Conservation (phyloP, 2,329 filamentous ascomycete genomes). For the Alternaria incomplexa region DNA sequence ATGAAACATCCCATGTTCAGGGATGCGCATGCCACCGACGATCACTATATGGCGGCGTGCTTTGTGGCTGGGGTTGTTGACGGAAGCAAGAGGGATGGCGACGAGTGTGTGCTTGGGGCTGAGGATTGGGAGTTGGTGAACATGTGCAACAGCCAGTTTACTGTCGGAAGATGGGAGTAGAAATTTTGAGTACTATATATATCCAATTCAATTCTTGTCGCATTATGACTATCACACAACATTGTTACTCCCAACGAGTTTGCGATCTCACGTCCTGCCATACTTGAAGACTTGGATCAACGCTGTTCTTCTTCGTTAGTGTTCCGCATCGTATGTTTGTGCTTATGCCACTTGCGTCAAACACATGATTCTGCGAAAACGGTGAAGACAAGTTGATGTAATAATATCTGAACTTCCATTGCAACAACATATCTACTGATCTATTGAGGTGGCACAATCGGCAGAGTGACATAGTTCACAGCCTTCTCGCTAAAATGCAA, state of each 20-base stretch:
- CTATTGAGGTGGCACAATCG: slow-evolving; percentile 57
- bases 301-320: neutral
- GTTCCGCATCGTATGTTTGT: neutral
- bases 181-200: neutral
- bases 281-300: neutral
- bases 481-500: slow-evolving; percentile 59
- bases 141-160: slow-evolving; percentile 46
- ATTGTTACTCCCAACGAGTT: neutral
- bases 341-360: neutral
- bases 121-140: slow-evolving; percentile 45
- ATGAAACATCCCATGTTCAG: slow-evolving; percentile 72
- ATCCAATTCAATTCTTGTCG: neutral
- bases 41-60: slow-evolving; percentile 71
- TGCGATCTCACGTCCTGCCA: neutral
- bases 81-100: slow-evolving; percentile 24
- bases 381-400: neutral
- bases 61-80: slow-evolving; percentile 64
- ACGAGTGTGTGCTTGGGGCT: slow-evolving; percentile 35
- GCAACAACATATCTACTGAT: neutral
- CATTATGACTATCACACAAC: neutral
- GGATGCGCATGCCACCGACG: slow-evolving; percentile 72
- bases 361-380: neutral
- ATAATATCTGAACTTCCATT: too few species aligned
- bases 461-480: slow-evolving; percentile 61
- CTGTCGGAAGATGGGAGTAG: slow-evolving; percentile 32